These are phyloP conservation scores for Coniochaeta sp. DNA, from an alignment of 2,329 filamentous ascomycete species.

Conservation along the genomic window DNA sequence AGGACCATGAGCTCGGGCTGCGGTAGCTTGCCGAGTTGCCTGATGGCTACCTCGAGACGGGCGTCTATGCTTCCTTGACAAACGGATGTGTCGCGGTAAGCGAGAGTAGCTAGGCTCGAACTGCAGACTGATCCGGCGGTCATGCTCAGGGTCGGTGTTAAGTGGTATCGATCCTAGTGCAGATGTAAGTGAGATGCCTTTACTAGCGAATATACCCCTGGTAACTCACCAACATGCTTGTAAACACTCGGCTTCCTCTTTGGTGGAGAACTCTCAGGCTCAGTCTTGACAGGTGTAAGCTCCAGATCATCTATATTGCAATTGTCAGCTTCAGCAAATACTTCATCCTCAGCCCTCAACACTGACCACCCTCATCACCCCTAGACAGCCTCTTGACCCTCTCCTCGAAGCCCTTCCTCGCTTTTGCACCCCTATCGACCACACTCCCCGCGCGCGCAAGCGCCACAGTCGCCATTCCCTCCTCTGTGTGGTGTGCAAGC, in stretches of 20 bases:
- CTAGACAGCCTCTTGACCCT: constrained; percentile 18
- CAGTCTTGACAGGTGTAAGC: background rate
- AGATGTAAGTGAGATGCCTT: background rate
- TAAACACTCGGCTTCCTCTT: background rate
- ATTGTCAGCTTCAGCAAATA: background rate
- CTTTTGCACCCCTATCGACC: constrained; percentile 24
- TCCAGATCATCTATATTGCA: background rate
- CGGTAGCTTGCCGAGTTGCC: background rate
- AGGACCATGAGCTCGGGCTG: background rate
- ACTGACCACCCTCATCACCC: constrained; percentile 4
- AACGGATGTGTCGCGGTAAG: background rate
- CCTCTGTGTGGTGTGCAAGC: constrained; percentile 22
- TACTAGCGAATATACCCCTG: background rate
- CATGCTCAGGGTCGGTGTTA: constrained; percentile 1
- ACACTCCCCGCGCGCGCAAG: constrained; percentile 34
- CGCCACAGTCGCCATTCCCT: constrained; percentile 35
- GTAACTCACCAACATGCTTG: constrained; percentile 3
- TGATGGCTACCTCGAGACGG: background rate
- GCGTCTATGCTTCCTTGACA: background rate
- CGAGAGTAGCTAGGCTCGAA: background rate
- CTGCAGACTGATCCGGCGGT: constrained; percentile 7
- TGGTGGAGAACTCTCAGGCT: background rate
- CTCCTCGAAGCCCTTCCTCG: constrained; percentile 21
- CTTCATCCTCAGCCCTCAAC: background rate
- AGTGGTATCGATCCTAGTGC: background rate